phyloP scores from a whole-genome alignment of 2,329 filamentous ascomycete genomes.

The Ceratocystiopsis brevicomis region DNA sequence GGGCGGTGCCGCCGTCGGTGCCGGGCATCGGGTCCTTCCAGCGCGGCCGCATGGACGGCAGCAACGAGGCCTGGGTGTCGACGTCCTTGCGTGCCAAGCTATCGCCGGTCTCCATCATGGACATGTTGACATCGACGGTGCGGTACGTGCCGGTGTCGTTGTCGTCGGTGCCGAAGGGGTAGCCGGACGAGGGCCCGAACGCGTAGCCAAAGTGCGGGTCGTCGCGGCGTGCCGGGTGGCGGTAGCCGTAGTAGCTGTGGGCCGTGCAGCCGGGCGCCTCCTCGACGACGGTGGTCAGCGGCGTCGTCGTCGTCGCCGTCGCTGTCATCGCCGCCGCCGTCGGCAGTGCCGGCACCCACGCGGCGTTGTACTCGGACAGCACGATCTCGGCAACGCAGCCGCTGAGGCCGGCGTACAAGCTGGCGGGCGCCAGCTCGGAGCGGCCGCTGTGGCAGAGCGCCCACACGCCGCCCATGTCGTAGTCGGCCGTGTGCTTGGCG shows the following conservation, averaged over 20 bases:
- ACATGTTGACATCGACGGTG: slow-evolving; percentile 5
- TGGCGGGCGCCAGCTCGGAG: slow-evolving; percentile 23
- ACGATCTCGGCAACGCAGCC: slow-evolving; percentile 27
- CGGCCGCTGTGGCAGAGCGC: slow-evolving; percentile 28
- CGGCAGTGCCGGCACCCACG: too few relatives aligned
- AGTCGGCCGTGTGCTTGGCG: slow-evolving; percentile 5
- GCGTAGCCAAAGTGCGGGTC: slow-evolving; percentile 7
- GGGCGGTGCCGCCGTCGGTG: too few relatives aligned
- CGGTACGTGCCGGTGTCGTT: slow-evolving; percentile 2
- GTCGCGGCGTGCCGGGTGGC: not conserved
- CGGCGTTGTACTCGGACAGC: slow-evolving; percentile 7
- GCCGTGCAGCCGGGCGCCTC: too few relatives aligned
- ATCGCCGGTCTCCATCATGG: slow-evolving; percentile 14
- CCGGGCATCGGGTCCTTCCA: too few relatives aligned
- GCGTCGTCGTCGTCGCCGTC: too few relatives aligned
- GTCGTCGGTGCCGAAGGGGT: not conserved
- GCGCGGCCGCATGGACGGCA: slow-evolving; percentile 8
- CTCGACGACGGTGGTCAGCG: too few relatives aligned
- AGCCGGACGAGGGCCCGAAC: too few relatives aligned
- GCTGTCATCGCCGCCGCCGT: not conserved
- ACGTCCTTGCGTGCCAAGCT: slow-evolving; percentile 8
- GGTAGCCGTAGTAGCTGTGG: too few relatives aligned
- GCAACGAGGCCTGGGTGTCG: slow-evolving; percentile 5
- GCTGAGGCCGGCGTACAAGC: slow-evolving; percentile 30
- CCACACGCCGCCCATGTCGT: slow-evolving; percentile 18